A percentile compares a stretch with the other conserved stretches of the same genome.
Conservation (phyloP, 768 basidiomycete genomes). For the Russula abietina region DNA sequence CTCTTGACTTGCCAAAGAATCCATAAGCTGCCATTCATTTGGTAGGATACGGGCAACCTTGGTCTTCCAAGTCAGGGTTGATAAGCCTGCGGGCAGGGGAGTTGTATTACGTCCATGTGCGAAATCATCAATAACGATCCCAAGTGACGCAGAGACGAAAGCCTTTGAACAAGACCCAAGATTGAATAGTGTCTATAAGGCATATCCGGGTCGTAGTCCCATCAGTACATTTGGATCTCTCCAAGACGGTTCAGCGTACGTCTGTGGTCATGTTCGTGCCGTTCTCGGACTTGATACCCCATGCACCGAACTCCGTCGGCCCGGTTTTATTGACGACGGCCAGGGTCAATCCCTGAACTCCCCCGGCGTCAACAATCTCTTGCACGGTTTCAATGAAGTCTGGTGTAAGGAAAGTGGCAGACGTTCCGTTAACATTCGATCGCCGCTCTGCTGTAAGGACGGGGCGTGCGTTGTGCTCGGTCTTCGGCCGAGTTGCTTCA, state of each 20-base stretch:
- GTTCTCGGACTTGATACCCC: constrained; percentile 17
- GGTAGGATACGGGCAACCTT: constrained; percentile 35
- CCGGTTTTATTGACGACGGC: constrained; percentile 11
- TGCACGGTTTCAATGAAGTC: not conserved
- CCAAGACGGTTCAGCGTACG: not conserved
- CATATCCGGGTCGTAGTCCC: not conserved
- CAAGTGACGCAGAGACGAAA: constrained; percentile 36
- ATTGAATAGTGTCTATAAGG: constrained; percentile 35
- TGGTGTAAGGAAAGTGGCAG: constrained; percentile 12
- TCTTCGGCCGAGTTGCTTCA: no score
- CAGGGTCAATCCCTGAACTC: constrained; percentile 10
- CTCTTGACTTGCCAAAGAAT: constrained; percentile 37
- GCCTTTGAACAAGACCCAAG: constrained; percentile 38
- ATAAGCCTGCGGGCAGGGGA: constrained; percentile 31
- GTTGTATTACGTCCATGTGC: constrained; percentile 33
- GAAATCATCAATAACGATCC: constrained; percentile 41
- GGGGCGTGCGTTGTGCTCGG: no score
- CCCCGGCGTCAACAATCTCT: not conserved
- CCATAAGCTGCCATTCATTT: constrained; percentile 37
- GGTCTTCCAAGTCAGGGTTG: constrained; percentile 35
- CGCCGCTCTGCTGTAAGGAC: no score
- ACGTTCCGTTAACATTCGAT: not conserved
- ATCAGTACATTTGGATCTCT: not conserved
- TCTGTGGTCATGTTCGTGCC: constrained; percentile 19
- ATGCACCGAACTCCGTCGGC: constrained; percentile 11